Evolutionary conservation across 1,139 yeast species (phyloP).

Genomic region (Suhomyces terraborum): DNA sequence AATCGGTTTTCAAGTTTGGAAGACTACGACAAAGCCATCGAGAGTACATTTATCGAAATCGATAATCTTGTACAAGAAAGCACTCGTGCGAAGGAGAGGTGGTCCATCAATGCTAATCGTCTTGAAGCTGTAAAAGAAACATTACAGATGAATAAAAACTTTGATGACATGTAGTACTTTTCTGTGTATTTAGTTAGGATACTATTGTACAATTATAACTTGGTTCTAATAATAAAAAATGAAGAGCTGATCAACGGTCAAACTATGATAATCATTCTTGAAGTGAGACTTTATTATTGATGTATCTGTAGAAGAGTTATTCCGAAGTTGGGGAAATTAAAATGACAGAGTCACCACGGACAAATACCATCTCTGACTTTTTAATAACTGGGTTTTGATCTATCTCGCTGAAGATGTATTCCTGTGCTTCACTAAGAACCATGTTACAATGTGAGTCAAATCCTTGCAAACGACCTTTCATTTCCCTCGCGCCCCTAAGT

Average conservation of each 20-base stretch:
- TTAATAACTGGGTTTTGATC: constrained; percentile 53
- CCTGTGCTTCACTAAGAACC: constrained; percentile 91
- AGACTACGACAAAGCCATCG: constrained; percentile 39
- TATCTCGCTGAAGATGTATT: constrained; percentile 65
- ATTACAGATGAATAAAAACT: constrained; percentile 17
- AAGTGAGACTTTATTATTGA: background rate
- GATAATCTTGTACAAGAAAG: constrained; percentile 34
- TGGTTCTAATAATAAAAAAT: background rate
- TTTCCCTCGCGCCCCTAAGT: constrained; percentile 93
- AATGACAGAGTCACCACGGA: constrained; percentile 94
- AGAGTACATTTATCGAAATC: constrained; percentile 28
- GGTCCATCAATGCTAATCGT: constrained; percentile 39
- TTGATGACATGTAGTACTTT: constrained; percentile 1
- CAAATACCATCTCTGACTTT: constrained; percentile 85
- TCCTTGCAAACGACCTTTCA: constrained; percentile 89
- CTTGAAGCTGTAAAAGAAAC: constrained; percentile 31
- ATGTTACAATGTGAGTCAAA: constrained; percentile 96
- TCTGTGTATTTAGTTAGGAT: background rate
- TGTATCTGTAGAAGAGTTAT: constrained; percentile 9
- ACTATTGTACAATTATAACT: constrained; percentile 10
- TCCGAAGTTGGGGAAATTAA: constrained; percentile 56
- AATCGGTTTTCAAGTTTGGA: constrained; percentile 19
- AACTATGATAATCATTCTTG: background rate
- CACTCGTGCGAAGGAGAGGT: constrained; percentile 33
- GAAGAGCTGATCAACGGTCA: background rate